phyloP scores from a whole-genome alignment of 2,329 filamentous ascomycete species.

The Claviceps sp. region DNA sequence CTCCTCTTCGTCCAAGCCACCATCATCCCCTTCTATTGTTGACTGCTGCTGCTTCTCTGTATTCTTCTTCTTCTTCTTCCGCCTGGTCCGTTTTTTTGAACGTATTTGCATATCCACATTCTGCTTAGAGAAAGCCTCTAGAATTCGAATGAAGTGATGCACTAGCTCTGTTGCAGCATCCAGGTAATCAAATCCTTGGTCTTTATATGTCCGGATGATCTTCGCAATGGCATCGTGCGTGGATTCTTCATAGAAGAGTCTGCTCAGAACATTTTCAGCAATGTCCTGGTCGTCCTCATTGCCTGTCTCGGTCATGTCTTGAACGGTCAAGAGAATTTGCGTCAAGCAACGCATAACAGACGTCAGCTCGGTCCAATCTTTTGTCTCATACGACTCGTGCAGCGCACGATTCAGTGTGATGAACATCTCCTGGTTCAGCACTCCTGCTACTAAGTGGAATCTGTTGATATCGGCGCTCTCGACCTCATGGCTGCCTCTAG shows the following conservation, averaged over 20 bases:
- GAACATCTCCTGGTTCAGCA: constrained; percentile 91
- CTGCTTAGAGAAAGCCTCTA: constrained; percentile 89
- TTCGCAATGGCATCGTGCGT: constrained; percentile 79
- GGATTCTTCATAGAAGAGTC: constrained; percentile 96
- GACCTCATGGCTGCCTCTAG: constrained; percentile 30
- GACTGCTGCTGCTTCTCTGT: constrained; percentile 64
- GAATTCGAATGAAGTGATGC: constrained; percentile 80
- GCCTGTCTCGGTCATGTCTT: constrained; percentile 75
- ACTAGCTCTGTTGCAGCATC: constrained; percentile 83
- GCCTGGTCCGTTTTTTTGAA: constrained; percentile 60
- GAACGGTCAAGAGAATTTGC: constrained; percentile 81
- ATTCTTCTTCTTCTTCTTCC: constrained; percentile 66
- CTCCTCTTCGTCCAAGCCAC: constrained; percentile 39
- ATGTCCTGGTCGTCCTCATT: constrained; percentile 95
- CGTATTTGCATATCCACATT: constrained; percentile 90
- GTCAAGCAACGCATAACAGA: constrained; percentile 90
- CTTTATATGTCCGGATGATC: constrained; percentile 76
- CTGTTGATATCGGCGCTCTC: constrained; percentile 47
- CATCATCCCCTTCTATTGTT: constrained; percentile 24
- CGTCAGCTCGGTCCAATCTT: constrained; percentile 76
- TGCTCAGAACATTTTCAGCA: constrained; percentile 89
- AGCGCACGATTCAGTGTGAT: constrained; percentile 75
- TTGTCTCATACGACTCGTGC: constrained; percentile 65
- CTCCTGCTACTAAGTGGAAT: constrained; percentile 76
- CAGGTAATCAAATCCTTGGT: constrained; percentile 85